These are phyloP conservation scores for Diplodia seriata DNA, from an alignment of 2,329 filamentous ascomycete species.

Conservation along the genomic window DNA sequence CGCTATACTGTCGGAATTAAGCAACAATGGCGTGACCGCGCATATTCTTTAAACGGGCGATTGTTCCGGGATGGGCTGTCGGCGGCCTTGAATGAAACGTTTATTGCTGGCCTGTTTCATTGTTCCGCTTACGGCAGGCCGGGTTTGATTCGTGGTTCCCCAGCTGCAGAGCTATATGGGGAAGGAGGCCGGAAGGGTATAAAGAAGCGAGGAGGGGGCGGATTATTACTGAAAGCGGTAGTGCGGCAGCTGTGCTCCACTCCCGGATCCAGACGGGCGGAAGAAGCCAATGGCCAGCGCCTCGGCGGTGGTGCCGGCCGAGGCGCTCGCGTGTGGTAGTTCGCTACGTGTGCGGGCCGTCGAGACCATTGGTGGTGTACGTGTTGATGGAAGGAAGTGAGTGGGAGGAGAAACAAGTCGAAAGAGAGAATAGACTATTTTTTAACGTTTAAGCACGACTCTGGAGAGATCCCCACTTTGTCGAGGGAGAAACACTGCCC, in stretches of 20 bases:
- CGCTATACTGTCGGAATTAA: not conserved
- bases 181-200: not conserved
- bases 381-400: not conserved
- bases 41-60: not conserved
- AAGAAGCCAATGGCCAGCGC: not conserved
- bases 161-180: conserved; percentile 10
- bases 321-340: not conserved
- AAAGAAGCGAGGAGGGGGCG: not conserved
- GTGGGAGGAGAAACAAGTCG: not conserved
- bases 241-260: not conserved
- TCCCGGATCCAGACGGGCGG: conserved; percentile 11
- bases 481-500: no score
- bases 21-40: not conserved
- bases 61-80: not conserved
- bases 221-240: not conserved
- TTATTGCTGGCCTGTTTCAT: not conserved
- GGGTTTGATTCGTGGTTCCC: no score
- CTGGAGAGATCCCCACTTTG: conserved; percentile 11
- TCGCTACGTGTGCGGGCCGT: not conserved
- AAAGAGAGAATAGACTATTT: not conserved
- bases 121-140: not conserved
- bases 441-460: conserved; percentile 4
- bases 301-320: not conserved
- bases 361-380: not conserved
- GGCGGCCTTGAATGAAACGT: not conserved